These are phyloP conservation scores for Epicoccum nigrum DNA, from an alignment of 2,329 filamentous ascomycete species.

Conservation along the genomic window DNA sequence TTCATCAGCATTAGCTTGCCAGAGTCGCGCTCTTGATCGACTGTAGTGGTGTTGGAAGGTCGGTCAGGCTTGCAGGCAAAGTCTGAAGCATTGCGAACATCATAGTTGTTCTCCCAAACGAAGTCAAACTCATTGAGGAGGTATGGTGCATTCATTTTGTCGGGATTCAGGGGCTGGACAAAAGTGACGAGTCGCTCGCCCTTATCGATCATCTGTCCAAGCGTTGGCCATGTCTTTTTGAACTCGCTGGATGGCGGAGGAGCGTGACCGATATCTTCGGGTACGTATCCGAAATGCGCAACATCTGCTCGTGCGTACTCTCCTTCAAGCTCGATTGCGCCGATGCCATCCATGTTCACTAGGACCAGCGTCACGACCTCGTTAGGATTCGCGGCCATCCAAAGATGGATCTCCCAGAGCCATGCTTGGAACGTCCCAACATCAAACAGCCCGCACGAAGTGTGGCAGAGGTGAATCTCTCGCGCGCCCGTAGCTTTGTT, in stretches of 20 bases:
- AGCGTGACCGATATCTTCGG: slow-evolving; percentile 58
- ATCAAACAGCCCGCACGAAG: slow-evolving; percentile 68
- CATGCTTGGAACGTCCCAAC: slow-evolving; percentile 68
- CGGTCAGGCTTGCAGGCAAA: slow-evolving; percentile 76
- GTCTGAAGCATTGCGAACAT: slow-evolving; percentile 63
- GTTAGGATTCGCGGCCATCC: slow-evolving; percentile 70
- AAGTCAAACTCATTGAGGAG: slow-evolving; percentile 66
- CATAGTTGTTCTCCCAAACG: slow-evolving; percentile 74
- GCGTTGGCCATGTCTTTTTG: slow-evolving; percentile 67
- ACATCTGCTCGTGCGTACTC: slow-evolving; percentile 58
- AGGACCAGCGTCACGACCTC: slow-evolving; percentile 76
- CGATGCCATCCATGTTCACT: slow-evolving; percentile 68
- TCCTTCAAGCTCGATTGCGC: slow-evolving; percentile 59
- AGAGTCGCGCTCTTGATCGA: slow-evolving; percentile 54
- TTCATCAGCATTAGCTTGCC: slow-evolving; percentile 74
- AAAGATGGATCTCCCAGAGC: slow-evolving; percentile 66
- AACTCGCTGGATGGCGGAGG: slow-evolving; percentile 55
- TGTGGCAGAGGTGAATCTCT: slow-evolving; percentile 71
- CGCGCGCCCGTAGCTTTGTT: slow-evolving; percentile 35
- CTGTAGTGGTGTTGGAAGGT: slow-evolving; percentile 57
- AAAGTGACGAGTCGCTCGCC: slow-evolving; percentile 70
- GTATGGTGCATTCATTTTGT: slow-evolving; percentile 56
- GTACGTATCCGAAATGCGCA: slow-evolving; percentile 42
- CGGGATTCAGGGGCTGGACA: slow-evolving; percentile 58
- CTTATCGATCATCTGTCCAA: slow-evolving; percentile 68